Conservation (phyloP, 768 basidiomycete genomes). For the Lactifluus echinatus region DNA sequence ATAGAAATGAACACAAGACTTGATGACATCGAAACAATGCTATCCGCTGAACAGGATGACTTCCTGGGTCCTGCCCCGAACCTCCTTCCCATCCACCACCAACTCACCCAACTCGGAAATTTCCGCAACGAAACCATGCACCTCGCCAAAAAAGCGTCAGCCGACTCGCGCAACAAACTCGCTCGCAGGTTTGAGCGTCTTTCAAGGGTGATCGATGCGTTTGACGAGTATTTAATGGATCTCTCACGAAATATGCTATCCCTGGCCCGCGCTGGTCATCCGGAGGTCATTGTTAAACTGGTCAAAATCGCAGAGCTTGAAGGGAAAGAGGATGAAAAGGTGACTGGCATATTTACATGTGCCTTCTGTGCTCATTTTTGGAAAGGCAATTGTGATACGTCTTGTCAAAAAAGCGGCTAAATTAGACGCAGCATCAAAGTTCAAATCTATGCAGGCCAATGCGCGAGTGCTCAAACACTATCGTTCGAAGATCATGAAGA, state of each 20-base stretch:
- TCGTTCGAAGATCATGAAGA: slow-evolving; percentile 77
- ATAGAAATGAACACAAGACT: slow-evolving; percentile 87
- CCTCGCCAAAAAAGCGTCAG: slow-evolving; percentile 77
- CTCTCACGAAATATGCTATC: slow-evolving; percentile 69
- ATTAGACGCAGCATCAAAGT: slow-evolving; percentile 86
- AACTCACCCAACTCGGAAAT: slow-evolving; percentile 83
- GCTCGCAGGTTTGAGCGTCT: slow-evolving; percentile 79
- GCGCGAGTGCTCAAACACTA: slow-evolving; percentile 94
- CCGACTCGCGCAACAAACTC: slow-evolving; percentile 57
- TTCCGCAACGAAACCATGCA: slow-evolving; percentile 95
- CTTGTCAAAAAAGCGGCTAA: slow-evolving; percentile 93
- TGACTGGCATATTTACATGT: slow-evolving; percentile 24
- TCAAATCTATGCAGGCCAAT: slow-evolving; percentile 88
- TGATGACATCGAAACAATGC: slow-evolving; percentile 66
- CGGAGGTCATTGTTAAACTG: slow-evolving; percentile 83
- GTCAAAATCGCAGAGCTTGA: slow-evolving; percentile 93
- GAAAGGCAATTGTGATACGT: slow-evolving; percentile 83
- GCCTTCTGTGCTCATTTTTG: background rate
- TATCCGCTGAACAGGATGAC: slow-evolving; percentile 63
- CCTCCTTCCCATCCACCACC: slow-evolving; percentile 83
- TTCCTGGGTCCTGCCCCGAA: slow-evolving; percentile 84
- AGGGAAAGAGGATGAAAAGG: slow-evolving; percentile 91
- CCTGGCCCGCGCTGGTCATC: slow-evolving; percentile 70
- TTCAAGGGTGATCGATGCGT: slow-evolving; percentile 67
- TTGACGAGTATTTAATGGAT: slow-evolving; percentile 77